phyloP scores from a whole-genome alignment of 108 stramenopile genomes.

The Cylindrotheca closterium region DNA sequence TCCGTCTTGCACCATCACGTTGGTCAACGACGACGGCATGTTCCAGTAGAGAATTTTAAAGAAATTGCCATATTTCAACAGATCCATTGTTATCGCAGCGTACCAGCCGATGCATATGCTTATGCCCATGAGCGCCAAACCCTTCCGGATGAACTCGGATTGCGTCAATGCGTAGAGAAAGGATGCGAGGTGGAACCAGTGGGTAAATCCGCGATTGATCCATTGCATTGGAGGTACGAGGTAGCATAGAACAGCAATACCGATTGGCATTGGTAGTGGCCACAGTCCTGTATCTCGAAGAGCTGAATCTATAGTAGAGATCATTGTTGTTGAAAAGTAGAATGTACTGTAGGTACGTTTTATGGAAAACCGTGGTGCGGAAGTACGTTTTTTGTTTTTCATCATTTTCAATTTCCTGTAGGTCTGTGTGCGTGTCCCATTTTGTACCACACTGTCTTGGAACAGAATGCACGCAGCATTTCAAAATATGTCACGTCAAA shows the following conservation, averaged over 20 bases:
- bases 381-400: no score
- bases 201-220: slow-evolving; percentile 57
- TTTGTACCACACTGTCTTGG: no score
- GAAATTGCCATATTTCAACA: slow-evolving; percentile 32
- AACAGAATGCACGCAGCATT: no score
- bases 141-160: slow-evolving; percentile 32
- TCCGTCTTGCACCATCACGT: slow-evolving; percentile 23
- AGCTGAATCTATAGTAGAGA: background rate
- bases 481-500: no score
- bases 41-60: slow-evolving; percentile 48
- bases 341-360: no score
- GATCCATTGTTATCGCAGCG: slow-evolving; percentile 36
- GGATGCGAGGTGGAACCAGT: slow-evolving; percentile 54
- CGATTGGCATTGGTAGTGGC: slow-evolving; percentile 3
- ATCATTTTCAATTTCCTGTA: no score
- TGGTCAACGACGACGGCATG: slow-evolving; percentile 38
- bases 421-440: no score
- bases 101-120: slow-evolving; percentile 59
- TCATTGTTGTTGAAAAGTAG: background rate
- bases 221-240: slow-evolving; percentile 34
- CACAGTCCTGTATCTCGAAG: background rate
- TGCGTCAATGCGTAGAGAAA: slow-evolving; percentile 37
- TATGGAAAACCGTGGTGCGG: no score
- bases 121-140: slow-evolving; percentile 32
- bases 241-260: slow-evolving; percentile 10